Evolutionary conservation across 163 green algal genomes (phyloP).

Genomic region (Chlamydomonas reinhardtii): DNA sequence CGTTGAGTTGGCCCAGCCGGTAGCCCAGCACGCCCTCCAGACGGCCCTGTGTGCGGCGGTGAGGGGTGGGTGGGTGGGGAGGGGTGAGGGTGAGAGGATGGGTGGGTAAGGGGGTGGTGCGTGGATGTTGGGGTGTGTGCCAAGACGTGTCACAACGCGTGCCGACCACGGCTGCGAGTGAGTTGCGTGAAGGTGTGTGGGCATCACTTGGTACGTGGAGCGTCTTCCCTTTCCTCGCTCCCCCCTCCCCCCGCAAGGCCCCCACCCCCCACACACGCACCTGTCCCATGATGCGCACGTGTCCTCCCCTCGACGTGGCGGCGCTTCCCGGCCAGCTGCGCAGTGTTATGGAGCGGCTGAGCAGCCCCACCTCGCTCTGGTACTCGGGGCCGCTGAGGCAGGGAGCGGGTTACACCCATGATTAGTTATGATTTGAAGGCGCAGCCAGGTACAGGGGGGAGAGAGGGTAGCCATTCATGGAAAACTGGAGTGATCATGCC

Average conservation of each 20-base stretch:
- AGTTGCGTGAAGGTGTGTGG: too few relatives aligned
- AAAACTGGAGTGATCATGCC: too few relatives aligned
- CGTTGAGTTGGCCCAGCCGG: slow-evolving; percentile 69
- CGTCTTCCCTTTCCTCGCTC: too few relatives aligned
- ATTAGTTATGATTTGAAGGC: too few relatives aligned
- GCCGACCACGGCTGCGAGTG: too few relatives aligned
- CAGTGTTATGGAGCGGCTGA: slow-evolving; percentile 67
- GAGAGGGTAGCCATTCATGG: too few relatives aligned
- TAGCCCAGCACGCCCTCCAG: slow-evolving; percentile 66
- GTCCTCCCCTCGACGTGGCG: slow-evolving; percentile 28
- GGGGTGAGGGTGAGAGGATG: neutral
- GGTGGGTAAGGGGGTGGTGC: neutral
- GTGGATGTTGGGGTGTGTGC: too few relatives aligned
- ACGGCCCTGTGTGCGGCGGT: slow-evolving; percentile 42
- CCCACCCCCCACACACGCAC: slow-evolving; percentile 2
- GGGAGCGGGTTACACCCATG: neutral
- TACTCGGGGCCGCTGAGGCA: slow-evolving; percentile 67
- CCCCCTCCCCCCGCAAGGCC: neutral
- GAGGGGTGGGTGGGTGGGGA: neutral
- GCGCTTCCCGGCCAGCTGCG: slow-evolving; percentile 23
- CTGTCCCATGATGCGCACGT: slow-evolving; percentile 63
- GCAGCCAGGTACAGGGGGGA: too few relatives aligned
- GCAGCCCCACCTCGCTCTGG: slow-evolving; percentile 71
- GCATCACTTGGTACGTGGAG: too few relatives aligned
- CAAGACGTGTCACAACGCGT: too few relatives aligned